Conservation (phyloP, 2,329 filamentous ascomycete species). For the Tolypocladium pustulatum region DNA sequence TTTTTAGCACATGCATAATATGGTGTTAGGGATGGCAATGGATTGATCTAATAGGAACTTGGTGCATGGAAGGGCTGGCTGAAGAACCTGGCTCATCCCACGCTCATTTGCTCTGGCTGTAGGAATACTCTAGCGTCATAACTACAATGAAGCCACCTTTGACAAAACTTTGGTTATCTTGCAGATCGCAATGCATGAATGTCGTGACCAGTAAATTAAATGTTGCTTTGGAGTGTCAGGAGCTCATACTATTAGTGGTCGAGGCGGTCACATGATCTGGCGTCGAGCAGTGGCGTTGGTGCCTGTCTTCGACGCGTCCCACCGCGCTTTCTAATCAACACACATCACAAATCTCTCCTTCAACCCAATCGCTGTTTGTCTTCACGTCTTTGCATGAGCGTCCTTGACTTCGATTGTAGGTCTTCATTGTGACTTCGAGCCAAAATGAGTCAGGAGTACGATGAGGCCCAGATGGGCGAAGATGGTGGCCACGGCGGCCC, state of each 20-base stretch:
- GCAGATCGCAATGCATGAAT: not conserved
- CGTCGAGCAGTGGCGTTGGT: conserved; percentile 17
- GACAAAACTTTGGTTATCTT: not conserved
- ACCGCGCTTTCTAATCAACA: conserved; percentile 16
- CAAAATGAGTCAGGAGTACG: conserved; percentile 45
- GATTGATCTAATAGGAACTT: not conserved
- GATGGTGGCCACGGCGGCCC: conserved; percentile 68
- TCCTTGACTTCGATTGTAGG: not conserved
- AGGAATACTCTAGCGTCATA: not conserved
- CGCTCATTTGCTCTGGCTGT: not conserved
- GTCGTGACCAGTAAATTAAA: not conserved
- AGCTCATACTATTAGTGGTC: not conserved
- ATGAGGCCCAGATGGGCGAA: conserved; percentile 56
- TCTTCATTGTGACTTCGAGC: not conserved
- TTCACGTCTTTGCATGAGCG: not conserved
- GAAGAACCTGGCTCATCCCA: not conserved
- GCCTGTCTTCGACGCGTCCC: conserved; percentile 23
- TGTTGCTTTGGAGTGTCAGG: no score
- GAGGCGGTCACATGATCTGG: conserved; percentile 25
- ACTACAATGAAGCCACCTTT: not conserved
- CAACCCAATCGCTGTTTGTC: conserved; percentile 4
- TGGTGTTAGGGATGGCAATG: not conserved
- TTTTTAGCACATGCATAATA: not conserved
- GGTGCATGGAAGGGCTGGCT: not conserved
- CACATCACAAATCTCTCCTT: conserved; percentile 5